phyloP scores from a whole-genome alignment of 2,329 filamentous ascomycete genomes.

The Emericellopsis cladophorae region DNA sequence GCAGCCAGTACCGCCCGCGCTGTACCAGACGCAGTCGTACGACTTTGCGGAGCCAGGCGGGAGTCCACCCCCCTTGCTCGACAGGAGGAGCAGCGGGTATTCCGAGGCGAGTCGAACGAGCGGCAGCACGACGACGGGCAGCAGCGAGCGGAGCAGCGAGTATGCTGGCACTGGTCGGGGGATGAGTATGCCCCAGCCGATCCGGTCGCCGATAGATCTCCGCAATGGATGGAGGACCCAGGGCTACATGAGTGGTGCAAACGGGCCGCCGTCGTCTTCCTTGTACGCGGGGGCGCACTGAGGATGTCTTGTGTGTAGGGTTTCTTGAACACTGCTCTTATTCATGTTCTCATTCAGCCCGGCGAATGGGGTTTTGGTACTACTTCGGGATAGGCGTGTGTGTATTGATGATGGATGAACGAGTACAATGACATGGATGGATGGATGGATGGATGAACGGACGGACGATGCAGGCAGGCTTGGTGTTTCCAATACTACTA shows the following conservation, averaged over 20 bases:
- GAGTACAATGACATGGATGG: too few relatives aligned
- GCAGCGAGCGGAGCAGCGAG: constrained; percentile 10
- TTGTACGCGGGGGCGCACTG: constrained; percentile 1
- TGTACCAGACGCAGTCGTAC: background rate
- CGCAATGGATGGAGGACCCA: background rate
- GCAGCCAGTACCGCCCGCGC: background rate
- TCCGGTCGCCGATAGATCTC: background rate
- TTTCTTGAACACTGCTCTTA: too few relatives aligned
- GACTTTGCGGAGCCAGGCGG: background rate
- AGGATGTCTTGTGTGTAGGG: too few relatives aligned
- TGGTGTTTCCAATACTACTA: too few relatives aligned
- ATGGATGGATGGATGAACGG: too few relatives aligned
- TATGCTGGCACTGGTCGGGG: background rate
- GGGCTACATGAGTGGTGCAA: constrained; percentile 1
- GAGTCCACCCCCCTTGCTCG: constrained; percentile 1
- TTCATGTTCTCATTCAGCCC: too few relatives aligned
- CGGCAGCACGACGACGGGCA: constrained; percentile 5
- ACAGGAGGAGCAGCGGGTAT: constrained; percentile 18
- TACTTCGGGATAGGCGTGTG: too few relatives aligned
- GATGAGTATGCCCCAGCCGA: constrained; percentile 1
- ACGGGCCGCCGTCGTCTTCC: too few relatives aligned
- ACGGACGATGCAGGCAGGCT: too few relatives aligned
- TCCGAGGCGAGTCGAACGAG: constrained; percentile 18
- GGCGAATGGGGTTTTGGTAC: too few relatives aligned
- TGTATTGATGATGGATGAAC: too few relatives aligned